Conservation (phyloP, 2,329 filamentous ascomycete genomes). For the Lachnellula cervina region DNA sequence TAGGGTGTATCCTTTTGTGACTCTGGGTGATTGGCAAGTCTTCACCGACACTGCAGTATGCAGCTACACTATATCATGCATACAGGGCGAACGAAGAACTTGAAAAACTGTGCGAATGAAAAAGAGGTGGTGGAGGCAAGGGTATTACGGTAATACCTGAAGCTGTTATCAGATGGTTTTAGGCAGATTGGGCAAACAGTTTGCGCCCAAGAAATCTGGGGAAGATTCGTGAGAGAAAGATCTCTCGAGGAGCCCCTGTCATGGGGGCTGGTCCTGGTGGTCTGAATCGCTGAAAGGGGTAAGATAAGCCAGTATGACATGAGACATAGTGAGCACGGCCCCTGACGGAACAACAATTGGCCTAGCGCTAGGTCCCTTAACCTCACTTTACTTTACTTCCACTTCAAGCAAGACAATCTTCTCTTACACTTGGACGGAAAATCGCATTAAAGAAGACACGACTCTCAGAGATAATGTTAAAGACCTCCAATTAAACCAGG, state of each 20-base stretch:
- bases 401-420: too few relatives aligned
- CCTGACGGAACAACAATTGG: background rate
- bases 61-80: background rate
- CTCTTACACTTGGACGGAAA: too few relatives aligned
- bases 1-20: constrained; percentile 5
- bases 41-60: constrained; percentile 1
- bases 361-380: background rate
- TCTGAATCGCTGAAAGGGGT: background rate
- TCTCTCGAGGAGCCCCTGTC: background rate
- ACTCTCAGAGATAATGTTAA: too few relatives aligned
- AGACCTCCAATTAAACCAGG: too few relatives aligned
- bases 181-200: background rate
- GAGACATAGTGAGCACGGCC: background rate
- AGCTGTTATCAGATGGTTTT: background rate
- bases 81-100: constrained; percentile 2
- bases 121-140: background rate
- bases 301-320: background rate
- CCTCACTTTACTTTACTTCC: background rate
- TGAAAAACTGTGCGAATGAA: background rate
- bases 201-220: background rate
- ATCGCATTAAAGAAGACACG: too few relatives aligned
- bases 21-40: constrained; percentile 3
- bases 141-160: background rate
- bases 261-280: background rate
- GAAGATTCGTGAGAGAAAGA: background rate